Percentiles rank a stretch among this genome's conserved stretches.
phyloP scores from a whole-genome alignment of 257 asterid genomes.

The Thymus mandschuricus region DNA sequence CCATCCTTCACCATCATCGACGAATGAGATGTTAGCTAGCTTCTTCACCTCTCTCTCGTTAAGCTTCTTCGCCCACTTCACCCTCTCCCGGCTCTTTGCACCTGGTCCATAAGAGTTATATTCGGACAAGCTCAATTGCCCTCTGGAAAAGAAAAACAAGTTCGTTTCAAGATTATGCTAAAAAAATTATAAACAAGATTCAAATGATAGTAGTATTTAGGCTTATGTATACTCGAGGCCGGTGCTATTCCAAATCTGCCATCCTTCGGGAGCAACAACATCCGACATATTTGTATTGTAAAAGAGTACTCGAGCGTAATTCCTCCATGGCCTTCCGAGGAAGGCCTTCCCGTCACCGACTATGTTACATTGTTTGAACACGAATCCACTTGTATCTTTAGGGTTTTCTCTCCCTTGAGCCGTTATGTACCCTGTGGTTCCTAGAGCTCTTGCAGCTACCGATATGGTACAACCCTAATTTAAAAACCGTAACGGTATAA shows the following conservation, averaged over 20 bases:
- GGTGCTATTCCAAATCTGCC: slow-evolving; percentile 50
- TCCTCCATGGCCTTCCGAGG: slow-evolving; percentile 80
- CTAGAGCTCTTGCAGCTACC: slow-evolving; percentile 42
- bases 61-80: slow-evolving; percentile 54
- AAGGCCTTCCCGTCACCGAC: slow-evolving; percentile 43
- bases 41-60: slow-evolving; percentile 26
- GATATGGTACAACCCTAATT: slow-evolving; percentile 59
- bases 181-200: background rate
- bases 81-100: slow-evolving; percentile 47
- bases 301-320: slow-evolving; percentile 65
- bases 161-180: too few species aligned
- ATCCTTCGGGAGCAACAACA: slow-evolving; percentile 63
- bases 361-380: slow-evolving; percentile 50
- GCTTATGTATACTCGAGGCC: slow-evolving; percentile 49
- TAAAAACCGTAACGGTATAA: too few species aligned
- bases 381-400: slow-evolving; percentile 43
- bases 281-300: slow-evolving; percentile 50
- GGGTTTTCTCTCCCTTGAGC: slow-evolving; percentile 59
- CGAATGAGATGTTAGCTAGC: slow-evolving; percentile 41
- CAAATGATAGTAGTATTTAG: background rate
- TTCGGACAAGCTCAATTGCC: slow-evolving; percentile 55
- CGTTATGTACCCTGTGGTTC: slow-evolving; percentile 64
- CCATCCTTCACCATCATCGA: slow-evolving; percentile 70
- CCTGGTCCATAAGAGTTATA: slow-evolving; percentile 55
- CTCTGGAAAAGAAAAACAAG: slow-evolving; percentile 26